Conservation (phyloP, 2,329 filamentous ascomycete genomes). For the Plectosphaerella sp. region DNA sequence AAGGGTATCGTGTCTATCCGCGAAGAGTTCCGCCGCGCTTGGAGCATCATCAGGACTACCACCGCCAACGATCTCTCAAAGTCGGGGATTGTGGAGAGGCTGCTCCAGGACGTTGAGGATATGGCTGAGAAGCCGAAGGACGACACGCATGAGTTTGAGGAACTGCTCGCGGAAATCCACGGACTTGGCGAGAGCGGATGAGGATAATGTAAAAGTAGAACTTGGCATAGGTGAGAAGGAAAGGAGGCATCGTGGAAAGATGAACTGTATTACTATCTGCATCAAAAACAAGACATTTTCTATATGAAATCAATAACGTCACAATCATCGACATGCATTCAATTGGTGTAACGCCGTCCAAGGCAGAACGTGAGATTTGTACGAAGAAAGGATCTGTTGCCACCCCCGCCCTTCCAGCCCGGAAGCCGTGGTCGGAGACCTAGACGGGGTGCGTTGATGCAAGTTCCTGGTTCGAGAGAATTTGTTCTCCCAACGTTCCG, state of each 20-base stretch:
- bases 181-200: slow-evolving; percentile 12
- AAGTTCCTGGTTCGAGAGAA: slow-evolving; percentile 20
- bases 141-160: slow-evolving; percentile 19
- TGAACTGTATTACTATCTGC: neutral
- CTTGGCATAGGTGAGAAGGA: too few relatives aligned
- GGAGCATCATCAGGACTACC: slow-evolving; percentile 58
- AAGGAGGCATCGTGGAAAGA: too few relatives aligned
- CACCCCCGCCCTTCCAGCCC: slow-evolving; percentile 26
- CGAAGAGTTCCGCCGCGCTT: slow-evolving; percentile 79
- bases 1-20: slow-evolving; percentile 76
- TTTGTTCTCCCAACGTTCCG: slow-evolving; percentile 72
- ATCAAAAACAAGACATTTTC: neutral
- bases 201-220: too few relatives aligned
- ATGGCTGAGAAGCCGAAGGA: slow-evolving; percentile 26
- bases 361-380: slow-evolving; percentile 15
- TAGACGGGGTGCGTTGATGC: slow-evolving; percentile 28
- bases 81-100: slow-evolving; percentile 31
- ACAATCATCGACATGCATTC: too few relatives aligned
- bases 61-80: slow-evolving; percentile 34
- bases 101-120: slow-evolving; percentile 48
- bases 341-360: too few relatives aligned
- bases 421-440: slow-evolving; percentile 23
- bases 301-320: too few relatives aligned
- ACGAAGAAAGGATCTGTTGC: slow-evolving; percentile 36
- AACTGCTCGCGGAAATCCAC: slow-evolving; percentile 33